A percentile compares a stretch with the other conserved stretches of the same genome.
Conservation (phyloP, 352 stramenopile genomes). For the Phytophthora litchii region DNA sequence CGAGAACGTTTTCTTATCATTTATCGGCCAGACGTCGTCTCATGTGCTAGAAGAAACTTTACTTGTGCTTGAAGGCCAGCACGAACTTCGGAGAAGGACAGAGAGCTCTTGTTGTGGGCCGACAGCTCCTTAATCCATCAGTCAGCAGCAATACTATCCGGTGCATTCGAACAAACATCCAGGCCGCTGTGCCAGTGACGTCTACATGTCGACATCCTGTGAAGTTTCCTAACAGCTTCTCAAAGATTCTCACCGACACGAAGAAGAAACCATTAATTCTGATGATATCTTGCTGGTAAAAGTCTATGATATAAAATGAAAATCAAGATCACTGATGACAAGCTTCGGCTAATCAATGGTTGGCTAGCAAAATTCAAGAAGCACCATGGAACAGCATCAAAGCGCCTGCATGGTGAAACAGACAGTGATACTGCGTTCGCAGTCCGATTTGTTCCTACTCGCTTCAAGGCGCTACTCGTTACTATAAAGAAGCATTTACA, state of each 20-base stretch:
- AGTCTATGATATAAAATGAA: conserved; percentile 6
- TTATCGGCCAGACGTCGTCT: neutral
- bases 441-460: conserved; percentile 7
- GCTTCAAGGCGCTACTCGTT: conserved; percentile 1
- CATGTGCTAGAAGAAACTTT: neutral
- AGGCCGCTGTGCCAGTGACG: neutral
- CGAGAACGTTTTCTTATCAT: neutral
- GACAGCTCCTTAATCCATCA: neutral
- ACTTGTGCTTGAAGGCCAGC: conserved; percentile 7
- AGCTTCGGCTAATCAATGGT: conserved; percentile 13
- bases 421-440: neutral
- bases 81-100: neutral
- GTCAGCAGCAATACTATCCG: conserved; percentile 13
- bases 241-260: conserved; percentile 1
- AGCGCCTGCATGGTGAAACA: neutral
- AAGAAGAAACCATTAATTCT: conserved; percentile 8
- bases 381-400: conserved; percentile 11
- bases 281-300: conserved; percentile 9
- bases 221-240: conserved; percentile 6
- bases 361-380: conserved; percentile 16
- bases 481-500: conserved; percentile 9
- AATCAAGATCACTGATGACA: conserved; percentile 8
- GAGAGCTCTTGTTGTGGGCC: conserved; percentile 3
- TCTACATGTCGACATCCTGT: neutral
- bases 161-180: conserved; percentile 5